Base-by-base conservation (phyloP, 148 eudicot genomes). In the Rhododendron henanense region DNA sequence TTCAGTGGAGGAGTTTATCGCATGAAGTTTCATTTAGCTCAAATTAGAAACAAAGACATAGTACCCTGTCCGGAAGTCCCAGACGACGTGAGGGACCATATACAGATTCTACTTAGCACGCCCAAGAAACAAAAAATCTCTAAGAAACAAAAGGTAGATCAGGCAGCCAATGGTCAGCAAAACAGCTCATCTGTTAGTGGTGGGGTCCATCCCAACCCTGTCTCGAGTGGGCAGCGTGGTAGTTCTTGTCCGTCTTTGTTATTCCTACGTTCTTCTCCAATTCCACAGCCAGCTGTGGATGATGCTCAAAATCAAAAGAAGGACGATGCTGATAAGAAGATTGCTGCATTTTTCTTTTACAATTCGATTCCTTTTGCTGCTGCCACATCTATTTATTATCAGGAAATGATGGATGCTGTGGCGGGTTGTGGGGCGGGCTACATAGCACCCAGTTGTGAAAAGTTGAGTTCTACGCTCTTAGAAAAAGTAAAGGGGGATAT, bases 1-100 rank as follows among this genome's bases (percentile, higher is more conserved):
- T 90, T 90, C 82, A 90, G 89, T 33, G 92, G 92, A 71, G 92
- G 92, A 84, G 92, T 90, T 82, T 90, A 88, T 82, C 79, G 90
- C 28, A 90, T 90, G 89, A 90, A 90, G 50, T 90, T 90, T 83
- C 92, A 88, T 87, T 87, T 90, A 55, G 92, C 92, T 82, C 92
- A 90, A 85, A 90, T 90, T 55, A 86, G 85, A 78, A 90, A 90
- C 85, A 90, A 90, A 81, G 91, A 88, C 84, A 85, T 90, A 65
- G 83, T 90, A 85, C 92, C 92, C 13, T 90, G 92, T 83, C 19
- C 85, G 11, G 86, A 90, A 83, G 92, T 90, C 33, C 92, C 92
- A 21, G 87, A 86, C 23, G 80, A 87, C 13, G 92, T 90, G 75
- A 47, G 89, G 48, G 92, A 90, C 87, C 87, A 88, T 33, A 88